phyloP scores from a whole-genome alignment of 257 asterid genomes.

The Nicotiana attenuata region DNA sequence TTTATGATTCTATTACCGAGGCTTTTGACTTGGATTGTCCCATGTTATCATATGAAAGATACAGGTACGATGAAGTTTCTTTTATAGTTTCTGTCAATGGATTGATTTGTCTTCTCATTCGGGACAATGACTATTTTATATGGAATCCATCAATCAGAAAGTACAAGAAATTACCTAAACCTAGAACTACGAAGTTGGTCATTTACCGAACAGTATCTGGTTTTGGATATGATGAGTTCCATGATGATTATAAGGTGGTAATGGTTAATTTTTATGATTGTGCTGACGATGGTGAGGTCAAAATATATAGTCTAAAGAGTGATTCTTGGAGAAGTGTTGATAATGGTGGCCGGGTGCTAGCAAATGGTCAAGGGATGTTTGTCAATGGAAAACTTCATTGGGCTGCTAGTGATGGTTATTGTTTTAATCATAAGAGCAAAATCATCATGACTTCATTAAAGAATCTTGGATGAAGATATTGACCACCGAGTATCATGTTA shows the following conservation, averaged over 20 bases:
- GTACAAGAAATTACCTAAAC: background rate
- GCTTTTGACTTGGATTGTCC: background rate
- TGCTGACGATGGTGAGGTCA: too few species aligned
- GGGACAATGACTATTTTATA: too few species aligned
- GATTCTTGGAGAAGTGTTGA: too few species aligned
- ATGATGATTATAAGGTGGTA: background rate
- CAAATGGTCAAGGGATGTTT: too few species aligned
- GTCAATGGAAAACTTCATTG: too few species aligned
- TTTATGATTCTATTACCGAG: background rate
- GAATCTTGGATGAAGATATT: background rate
- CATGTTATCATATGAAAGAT: background rate
- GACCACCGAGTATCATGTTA: background rate
- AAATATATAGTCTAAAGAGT: too few species aligned
- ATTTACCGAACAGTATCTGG: background rate
- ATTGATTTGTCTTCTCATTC: background rate
- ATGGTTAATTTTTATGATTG: background rate
- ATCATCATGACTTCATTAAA: background rate
- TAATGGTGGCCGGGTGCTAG: too few species aligned
- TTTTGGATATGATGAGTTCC: background rate
- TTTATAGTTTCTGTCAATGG: background rate
- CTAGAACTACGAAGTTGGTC: fast-evolving
- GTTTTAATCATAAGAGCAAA: too few species aligned
- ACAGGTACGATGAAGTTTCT: too few species aligned
- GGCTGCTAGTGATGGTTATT: too few species aligned
- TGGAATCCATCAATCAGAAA: background rate